Evolutionary conservation across 441 rosid species (phyloP).

Genomic region (Breynia disticha): DNA sequence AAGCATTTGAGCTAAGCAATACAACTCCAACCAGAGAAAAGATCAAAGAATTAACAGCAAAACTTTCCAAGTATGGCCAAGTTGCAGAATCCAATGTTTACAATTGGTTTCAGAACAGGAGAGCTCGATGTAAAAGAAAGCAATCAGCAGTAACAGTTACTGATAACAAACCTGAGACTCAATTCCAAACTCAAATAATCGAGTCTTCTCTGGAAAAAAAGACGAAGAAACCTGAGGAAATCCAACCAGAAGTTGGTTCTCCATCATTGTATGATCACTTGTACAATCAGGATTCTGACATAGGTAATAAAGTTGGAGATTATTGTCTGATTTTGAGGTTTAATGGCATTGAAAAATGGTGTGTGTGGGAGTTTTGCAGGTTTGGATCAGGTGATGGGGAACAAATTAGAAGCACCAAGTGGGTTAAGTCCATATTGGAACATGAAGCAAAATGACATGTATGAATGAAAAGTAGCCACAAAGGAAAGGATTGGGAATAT

Average conservation of each 20-base stretch:
- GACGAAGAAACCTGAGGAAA: slow-evolving; percentile 22
- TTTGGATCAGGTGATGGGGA: slow-evolving; percentile 45
- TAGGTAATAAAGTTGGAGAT: slow-evolving; percentile 27
- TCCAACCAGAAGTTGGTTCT: slow-evolving; percentile 24
- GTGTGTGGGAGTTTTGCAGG: slow-evolving; percentile 27
- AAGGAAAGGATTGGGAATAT: too few species aligned
- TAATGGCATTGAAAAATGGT: neutral
- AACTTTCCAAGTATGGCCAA: slow-evolving; percentile 58
- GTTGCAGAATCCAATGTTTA: slow-evolving; percentile 72
- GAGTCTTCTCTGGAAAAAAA: slow-evolving; percentile 22
- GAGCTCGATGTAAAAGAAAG: slow-evolving; percentile 69
- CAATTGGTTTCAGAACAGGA: slow-evolving; percentile 82
- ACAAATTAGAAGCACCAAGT: slow-evolving; percentile 24
- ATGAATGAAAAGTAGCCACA: slow-evolving; percentile 7
- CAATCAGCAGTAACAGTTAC: slow-evolving; percentile 20
- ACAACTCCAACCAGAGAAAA: slow-evolving; percentile 59
- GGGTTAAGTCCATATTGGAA: slow-evolving; percentile 21
- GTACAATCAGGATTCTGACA: slow-evolving; percentile 44
- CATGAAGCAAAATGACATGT: slow-evolving; percentile 23
- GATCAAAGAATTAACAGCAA: slow-evolving; percentile 54
- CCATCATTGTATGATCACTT: slow-evolving; percentile 23
- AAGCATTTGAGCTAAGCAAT: slow-evolving; percentile 44
- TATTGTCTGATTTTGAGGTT: slow-evolving; percentile 4
- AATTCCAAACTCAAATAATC: neutral
- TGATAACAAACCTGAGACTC: slow-evolving; percentile 24